These are phyloP conservation scores for Crucihimalaya himalaica DNA, from an alignment of 345 rosid genomes.

Conservation along the genomic window DNA sequence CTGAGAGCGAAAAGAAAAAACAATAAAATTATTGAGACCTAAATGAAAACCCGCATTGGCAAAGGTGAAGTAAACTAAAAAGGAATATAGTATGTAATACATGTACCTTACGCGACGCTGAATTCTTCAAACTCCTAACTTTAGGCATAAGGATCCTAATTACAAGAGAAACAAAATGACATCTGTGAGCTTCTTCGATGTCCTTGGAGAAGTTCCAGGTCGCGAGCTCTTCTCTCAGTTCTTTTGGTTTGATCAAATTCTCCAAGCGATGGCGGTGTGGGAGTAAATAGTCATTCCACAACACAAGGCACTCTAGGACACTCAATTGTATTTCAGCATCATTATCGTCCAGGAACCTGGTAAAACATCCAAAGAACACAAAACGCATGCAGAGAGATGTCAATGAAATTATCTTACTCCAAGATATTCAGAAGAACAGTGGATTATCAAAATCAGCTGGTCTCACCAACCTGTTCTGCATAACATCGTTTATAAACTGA, in stretches of 20 bases:
- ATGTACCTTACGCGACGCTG: conserved; percentile 77
- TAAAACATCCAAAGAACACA: conserved; percentile 27
- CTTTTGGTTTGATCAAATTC: conserved; percentile 67
- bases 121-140: conserved; percentile 69
- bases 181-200: conserved; percentile 66
- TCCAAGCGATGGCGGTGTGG: conserved; percentile 64
- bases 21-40: neutral
- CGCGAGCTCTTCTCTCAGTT: conserved; percentile 67
- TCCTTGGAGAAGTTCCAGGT: conserved; percentile 78
- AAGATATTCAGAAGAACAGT: neutral
- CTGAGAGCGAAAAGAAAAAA: conserved; percentile 45
- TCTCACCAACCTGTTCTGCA: conserved; percentile 61
- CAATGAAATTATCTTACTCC: conserved; percentile 8
- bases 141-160: conserved; percentile 69
- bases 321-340: conserved; percentile 72
- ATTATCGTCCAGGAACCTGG: conserved; percentile 76
- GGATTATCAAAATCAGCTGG: neutral
- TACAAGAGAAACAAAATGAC: conserved; percentile 60
- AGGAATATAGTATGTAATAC: neutral
- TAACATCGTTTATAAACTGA: conserved; percentile 69
- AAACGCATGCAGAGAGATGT: conserved; percentile 6
- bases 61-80: neutral
- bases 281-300: conserved; percentile 68
- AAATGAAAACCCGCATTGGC: neutral
- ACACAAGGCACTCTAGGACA: conserved; percentile 75